Evolutionary conservation across 345 rosid species (phyloP), one percentile per base, ranked within the genome.

Genomic region (Lumnitzera racemosa): DNA sequence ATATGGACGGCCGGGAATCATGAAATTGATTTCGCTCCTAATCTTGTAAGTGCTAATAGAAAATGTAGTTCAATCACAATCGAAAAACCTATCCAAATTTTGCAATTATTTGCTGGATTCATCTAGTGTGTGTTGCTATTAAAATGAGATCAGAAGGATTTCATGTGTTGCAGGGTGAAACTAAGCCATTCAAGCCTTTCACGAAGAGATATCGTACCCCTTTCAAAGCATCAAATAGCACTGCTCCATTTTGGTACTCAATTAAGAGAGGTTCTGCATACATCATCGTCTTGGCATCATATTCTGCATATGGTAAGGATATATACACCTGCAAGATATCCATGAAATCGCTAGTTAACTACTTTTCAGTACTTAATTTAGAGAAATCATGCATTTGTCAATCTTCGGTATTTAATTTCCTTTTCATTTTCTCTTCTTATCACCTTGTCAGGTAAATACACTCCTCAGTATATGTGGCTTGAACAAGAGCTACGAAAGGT

Each of bases 1-100:
- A 89, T 92, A 72, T 92, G 98, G 98, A 82, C 90, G 0, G 77
- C 80, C 1, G 96, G 96, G 24, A 92, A 92, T 76, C 96, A 89
- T 15, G 98, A 92, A 77, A 17, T 89, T 16, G 96, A 89, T 59
- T 89, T 87, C n/a, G 81, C 61, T 24, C 96, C 96, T 0, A 76
- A 85, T 62, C 51, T 90, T 5, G 92, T 90, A 66, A 84, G 76
- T 43, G 47, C 61, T 43, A 36, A 36, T 9, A 36, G 10, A 36
- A 4, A 36, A 5, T 36, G 0, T 36, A 4, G 11, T 36, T 36
- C 43, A 36, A 9, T 36, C 9, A 36, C 43, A 1, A 6, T 36
- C 11, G 43, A 36, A 1, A 27, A 36, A 36, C 7, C 1, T 36
- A 36, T 36, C 43, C 43, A 36, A 36, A 36, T 36, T 36, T 29